phyloP scores from a whole-genome alignment of 2,329 filamentous ascomycete genomes.

The Aureobasidium sp. region DNA sequence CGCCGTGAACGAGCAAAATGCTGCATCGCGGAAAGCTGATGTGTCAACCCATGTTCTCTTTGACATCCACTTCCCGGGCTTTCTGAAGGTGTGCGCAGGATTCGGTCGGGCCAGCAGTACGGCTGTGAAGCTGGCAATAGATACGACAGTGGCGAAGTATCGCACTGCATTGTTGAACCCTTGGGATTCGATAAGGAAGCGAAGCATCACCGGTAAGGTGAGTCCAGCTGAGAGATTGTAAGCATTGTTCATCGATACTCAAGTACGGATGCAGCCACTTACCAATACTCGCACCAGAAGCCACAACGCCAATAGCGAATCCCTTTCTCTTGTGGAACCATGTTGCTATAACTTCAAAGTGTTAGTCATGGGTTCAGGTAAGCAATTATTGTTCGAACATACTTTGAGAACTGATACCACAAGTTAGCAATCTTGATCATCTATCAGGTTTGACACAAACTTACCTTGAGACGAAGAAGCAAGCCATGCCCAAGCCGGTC shows the following conservation, averaged over 20 bases:
- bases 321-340: slow-evolving; percentile 41
- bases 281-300: slow-evolving; percentile 40
- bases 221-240: slow-evolving; percentile 27
- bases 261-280: slow-evolving; percentile 8
- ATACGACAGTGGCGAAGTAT: slow-evolving; percentile 33
- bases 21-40: slow-evolving; percentile 34
- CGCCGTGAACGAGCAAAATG: slow-evolving; percentile 37
- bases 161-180: slow-evolving; percentile 40
- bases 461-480: slow-evolving; percentile 38
- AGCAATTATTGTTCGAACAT: slow-evolving; percentile 15
- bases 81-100: slow-evolving; percentile 31
- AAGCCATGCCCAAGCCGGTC: slow-evolving; percentile 42
- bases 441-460: neutral
- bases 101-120: slow-evolving; percentile 36
- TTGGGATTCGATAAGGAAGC: slow-evolving; percentile 32
- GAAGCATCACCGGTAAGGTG: slow-evolving; percentile 35
- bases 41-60: slow-evolving; percentile 34
- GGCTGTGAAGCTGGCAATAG: slow-evolving; percentile 32
- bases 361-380: neutral
- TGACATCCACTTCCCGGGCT: slow-evolving; percentile 31
- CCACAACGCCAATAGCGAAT: slow-evolving; percentile 42
- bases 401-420: slow-evolving; percentile 36
- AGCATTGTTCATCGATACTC: neutral
- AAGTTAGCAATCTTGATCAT: neutral
- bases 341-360: slow-evolving; percentile 35